Base-by-base conservation (phyloP, 2,329 filamentous ascomycete genomes). In the Botrytis galanthina region DNA sequence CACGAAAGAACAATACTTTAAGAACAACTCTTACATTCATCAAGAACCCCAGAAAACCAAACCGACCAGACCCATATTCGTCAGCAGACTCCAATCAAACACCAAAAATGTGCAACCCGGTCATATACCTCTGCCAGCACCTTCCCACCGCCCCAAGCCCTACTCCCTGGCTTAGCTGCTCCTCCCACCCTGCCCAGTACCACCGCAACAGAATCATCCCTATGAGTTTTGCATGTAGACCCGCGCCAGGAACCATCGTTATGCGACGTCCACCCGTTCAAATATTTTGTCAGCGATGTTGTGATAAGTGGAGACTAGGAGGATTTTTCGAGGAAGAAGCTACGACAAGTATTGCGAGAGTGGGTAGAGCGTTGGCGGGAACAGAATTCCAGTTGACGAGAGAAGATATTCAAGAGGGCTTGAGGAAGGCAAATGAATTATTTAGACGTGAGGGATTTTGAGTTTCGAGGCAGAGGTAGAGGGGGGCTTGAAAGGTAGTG, bases 291-390 rank as follows among this genome's bases (percentile, higher is more conserved):
- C 71, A 59, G 12, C 37, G 16, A 74, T 74, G n/a, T 73, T 71
- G 32, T 60, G 60, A 37, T n/a, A 64, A 42, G 32, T 69, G 62
- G 66, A 72, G 22, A 4, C 42, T n/a, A 12, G 59, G 6, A 46
- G 42, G 59, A 35, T 61, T 68, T 10, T 29, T 26, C 22, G 57
- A 26, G 39, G 64, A 2, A 60, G 72, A 44, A 29, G 48, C 32
- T 57, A 51, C n/a, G 61, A 16, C 29, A 67, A 75, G 46, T 29
- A 72, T 76, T 78, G 18, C 16, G 5, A 35, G 35, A 80, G 75
- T 83, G 83, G 35, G 82, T 44, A 16, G 81, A 78, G 35, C 82
- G 82, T 72, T 84, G 78, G 1, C 82, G 77, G 6, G 81, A 64
- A 22, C 84, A 74, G 46, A 78, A 72, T 48, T 79, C 80, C 83